Base-by-base conservation (phyloP, 2,329 filamentous ascomycete species). In the Cryphonectria carpinicola region DNA sequence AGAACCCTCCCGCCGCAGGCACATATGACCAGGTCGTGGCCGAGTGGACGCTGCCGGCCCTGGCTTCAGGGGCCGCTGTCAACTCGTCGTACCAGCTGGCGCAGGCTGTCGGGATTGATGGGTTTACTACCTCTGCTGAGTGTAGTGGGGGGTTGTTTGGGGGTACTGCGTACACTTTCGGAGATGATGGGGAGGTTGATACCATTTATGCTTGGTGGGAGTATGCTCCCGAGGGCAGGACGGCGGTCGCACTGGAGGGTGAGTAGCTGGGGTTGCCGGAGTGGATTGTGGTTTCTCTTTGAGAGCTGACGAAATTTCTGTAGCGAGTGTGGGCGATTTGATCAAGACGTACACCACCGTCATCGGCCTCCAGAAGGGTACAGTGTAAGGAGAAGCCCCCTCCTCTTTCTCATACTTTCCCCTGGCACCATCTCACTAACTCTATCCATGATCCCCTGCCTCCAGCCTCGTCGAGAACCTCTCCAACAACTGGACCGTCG, bases 381-480 rank as follows among this genome's bases (percentile, higher is more conserved):
- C 60, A 37, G 60, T 39, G 60, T 62, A 39, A 17, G 60, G n/a
- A 39, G 17, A 19, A 1, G 32, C 35, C 1, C 22, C 22, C 35
- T 1, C 17, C 19, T 37, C 17, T 17, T 39, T 19, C 19, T 22
- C 22, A 41, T 13, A 37, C 28, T 41, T 41, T 37, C 37, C 37
- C 1, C 10, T 39, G 10, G 7, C 5, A 39, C 8, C 37, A 39
- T 39, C 37, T 39, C 37, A 39, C 37, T 39, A 39, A 39, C 2
- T 2, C 37, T 10, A 11, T 19, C 10, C 19, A 11, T 39, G 6
- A 32, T 39, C 10, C 10, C 60, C 60, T 19, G 1, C 60, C 10
- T n/a, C 22, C 13, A 62, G 60, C 35, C 3, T 62, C 8, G 60
- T 62, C 35, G 58, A 62, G 19, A 62, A 62, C 60, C 35, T 62